These are phyloP conservation scores for Cercospora sesami DNA, from an alignment of 2,329 filamentous ascomycete species.

Conservation along the genomic window DNA sequence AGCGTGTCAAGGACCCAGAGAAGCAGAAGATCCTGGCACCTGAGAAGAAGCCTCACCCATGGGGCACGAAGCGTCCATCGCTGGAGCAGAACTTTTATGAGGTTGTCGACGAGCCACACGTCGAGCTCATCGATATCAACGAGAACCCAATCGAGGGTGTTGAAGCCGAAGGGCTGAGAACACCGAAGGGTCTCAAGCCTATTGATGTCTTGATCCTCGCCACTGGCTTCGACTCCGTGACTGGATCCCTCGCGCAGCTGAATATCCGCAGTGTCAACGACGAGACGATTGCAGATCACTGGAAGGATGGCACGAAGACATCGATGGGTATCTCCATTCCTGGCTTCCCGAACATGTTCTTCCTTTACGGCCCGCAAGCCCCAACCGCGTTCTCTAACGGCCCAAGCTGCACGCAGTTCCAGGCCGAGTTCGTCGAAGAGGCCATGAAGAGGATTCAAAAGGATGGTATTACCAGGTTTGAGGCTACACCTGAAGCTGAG, in stretches of 20 bases:
- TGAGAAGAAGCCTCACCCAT: slow-evolving; percentile 53
- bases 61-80: slow-evolving; percentile 48
- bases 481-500: slow-evolving; percentile 43
- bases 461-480: slow-evolving; percentile 43
- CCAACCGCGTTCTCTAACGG: slow-evolving; percentile 51
- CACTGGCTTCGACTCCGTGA: slow-evolving; percentile 47
- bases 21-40: slow-evolving; percentile 57
- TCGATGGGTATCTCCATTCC: slow-evolving; percentile 43
- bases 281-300: slow-evolving; percentile 46
- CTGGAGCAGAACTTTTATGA: slow-evolving; percentile 50
- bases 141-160: slow-evolving; percentile 44
- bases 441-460: slow-evolving; percentile 42
- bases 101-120: slow-evolving; percentile 43
- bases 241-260: slow-evolving; percentile 41
- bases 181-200: slow-evolving; percentile 44
- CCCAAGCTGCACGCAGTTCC: slow-evolving; percentile 46
- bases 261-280: slow-evolving; percentile 39
- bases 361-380: slow-evolving; percentile 49
- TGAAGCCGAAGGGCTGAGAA: slow-evolving; percentile 44
- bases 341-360: slow-evolving; percentile 44
- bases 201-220: slow-evolving; percentile 48
- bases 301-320: slow-evolving; percentile 45
- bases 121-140: slow-evolving; percentile 45
- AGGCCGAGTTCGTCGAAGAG: slow-evolving; percentile 47
- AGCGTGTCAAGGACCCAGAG: slow-evolving; percentile 52